These are phyloP conservation scores for Jamesozyma jinghongensis DNA, from an alignment of 805 yeast genomes.

Conservation along the genomic window DNA sequence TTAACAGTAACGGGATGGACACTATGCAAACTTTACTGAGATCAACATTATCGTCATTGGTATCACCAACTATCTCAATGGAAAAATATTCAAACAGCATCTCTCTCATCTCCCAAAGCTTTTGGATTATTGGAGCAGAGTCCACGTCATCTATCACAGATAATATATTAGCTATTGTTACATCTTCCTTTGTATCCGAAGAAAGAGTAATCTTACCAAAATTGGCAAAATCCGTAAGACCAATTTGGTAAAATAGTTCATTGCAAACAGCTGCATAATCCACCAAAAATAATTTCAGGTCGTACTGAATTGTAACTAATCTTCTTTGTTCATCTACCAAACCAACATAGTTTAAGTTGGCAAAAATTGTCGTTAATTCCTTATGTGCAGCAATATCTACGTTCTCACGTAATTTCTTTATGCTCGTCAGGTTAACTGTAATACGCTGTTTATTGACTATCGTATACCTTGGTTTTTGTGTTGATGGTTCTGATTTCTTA, in stretches of 20 bases:
- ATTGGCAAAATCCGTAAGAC: constrained; percentile 68
- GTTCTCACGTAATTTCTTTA: constrained; percentile 44
- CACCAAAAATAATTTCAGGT: constrained; percentile 62
- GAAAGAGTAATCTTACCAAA: constrained; percentile 51
- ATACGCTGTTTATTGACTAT: constrained; percentile 26
- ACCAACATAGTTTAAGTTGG: constrained; percentile 70
- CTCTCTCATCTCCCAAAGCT: constrained; percentile 45
- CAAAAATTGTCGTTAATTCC: constrained; percentile 57
- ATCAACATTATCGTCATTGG: constrained; percentile 22
- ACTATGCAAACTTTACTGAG: constrained; percentile 30
- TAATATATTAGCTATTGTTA: constrained; percentile 14
- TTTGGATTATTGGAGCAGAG: constrained; percentile 16
- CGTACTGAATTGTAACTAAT: constrained; percentile 77
- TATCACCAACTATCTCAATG: constrained; percentile 32
- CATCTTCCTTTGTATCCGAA: constrained; percentile 3
- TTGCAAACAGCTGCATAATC: constrained; percentile 65
- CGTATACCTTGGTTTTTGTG: constrained; percentile 7
- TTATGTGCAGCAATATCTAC: constrained; percentile 39
- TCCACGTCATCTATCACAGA: constrained; percentile 13
- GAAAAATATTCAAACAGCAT: constrained; percentile 80
- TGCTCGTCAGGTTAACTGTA: constrained; percentile 47
- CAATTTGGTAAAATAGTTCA: constrained; percentile 75
- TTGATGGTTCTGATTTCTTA: not conserved
- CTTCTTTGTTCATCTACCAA: constrained; percentile 64
- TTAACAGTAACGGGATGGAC: constrained; percentile 60